Evolutionary conservation across 2,329 filamentous ascomycete species (phyloP), one percentile per base, ranked within the genome.

Genomic region (Blastomyces silverae): DNA sequence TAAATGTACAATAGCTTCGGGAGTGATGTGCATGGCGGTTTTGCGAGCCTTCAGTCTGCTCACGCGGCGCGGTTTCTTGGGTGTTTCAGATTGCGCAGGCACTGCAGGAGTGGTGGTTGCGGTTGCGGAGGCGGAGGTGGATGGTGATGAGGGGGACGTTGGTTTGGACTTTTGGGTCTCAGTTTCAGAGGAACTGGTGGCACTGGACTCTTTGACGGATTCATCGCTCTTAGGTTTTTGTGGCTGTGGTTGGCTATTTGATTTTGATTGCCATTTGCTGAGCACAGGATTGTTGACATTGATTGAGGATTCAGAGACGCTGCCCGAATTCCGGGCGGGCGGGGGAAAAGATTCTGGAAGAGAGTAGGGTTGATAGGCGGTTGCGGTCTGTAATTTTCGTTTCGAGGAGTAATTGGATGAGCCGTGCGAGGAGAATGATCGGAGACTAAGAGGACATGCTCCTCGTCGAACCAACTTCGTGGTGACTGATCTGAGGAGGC

Each of bases 1-100:
- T 44, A 99, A 82, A 71, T 96, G 92, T 58, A 87, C 82, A 2
- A 96, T 88, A 0, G 94, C 94, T 0, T 87, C 80, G 0, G 90
- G 85, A 0, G 92, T 92, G 31, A 99, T 83, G 70, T 86, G 91
- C 81, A 99, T 93, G 1, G 93, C 91, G 0, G 94, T 92, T 80
- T 97, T 97, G 65, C 92, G 87, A 15, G 93, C 85, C 48, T 88
- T 84, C 42, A 96, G 82, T 74, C 88, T 92, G 73, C 80, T 81
- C 69, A 84, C 83, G 70, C 84, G 85, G 22, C 86, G 83, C 71
- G 86, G 83, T 22, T 81, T 74, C 15, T 80, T 68, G 55, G 78
- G 71, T 62, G 81, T 79, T 3, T 78, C 65, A 44, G 79, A 65
- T 42, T 74, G 60, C 58, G 71, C 66, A 61, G 76, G 67, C 34